These are phyloP conservation scores for Crassisporium funariophilum DNA, from an alignment of 768 basidiomycete genomes.

Conservation along the genomic window DNA sequence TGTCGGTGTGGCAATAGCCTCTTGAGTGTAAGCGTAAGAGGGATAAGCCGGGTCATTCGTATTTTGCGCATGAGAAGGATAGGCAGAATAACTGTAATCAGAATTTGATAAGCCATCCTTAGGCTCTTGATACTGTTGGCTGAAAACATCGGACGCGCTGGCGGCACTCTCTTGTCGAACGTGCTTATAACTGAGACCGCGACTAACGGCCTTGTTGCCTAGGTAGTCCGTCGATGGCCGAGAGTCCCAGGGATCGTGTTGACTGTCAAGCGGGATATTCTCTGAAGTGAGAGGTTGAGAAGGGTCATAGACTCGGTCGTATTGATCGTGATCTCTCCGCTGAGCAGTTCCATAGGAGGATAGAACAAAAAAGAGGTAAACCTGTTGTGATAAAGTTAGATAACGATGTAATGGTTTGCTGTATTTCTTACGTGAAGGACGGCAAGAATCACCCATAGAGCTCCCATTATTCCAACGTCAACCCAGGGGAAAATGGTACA, in stretches of 20 bases:
- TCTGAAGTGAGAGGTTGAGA: conserved; percentile 54
- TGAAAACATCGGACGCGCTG: conserved; percentile 58
- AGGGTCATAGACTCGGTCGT: conserved; percentile 70
- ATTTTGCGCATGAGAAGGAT: conserved; percentile 32
- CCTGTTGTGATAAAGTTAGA: conserved; percentile 34
- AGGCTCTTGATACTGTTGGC: conserved; percentile 48
- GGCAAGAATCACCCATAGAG: conserved; percentile 81
- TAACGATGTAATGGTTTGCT: conserved; percentile 7
- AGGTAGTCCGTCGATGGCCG: conserved; percentile 49
- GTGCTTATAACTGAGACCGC: conserved; percentile 45
- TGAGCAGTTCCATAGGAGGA: conserved; percentile 72
- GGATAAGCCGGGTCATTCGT: conserved; percentile 24
- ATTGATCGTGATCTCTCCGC: conserved; percentile 78
- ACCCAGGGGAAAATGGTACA: conserved; percentile 94
- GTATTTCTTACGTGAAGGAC: conserved; percentile 64
- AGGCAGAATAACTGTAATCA: conserved; percentile 34
- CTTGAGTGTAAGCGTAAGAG: conserved; percentile 38
- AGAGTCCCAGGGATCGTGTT: conserved; percentile 72
- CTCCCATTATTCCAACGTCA: conserved; percentile 89
- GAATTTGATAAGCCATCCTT: conserved; percentile 41
- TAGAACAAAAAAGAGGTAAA: conserved; percentile 45
- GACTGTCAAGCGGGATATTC: conserved; percentile 61
- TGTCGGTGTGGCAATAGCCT: conserved; percentile 40
- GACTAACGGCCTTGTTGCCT: conserved; percentile 20
- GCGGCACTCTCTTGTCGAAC: conserved; percentile 53